Base-by-base conservation (phyloP, 2,329 filamentous ascomycete genomes). In the Metarhizium guizhouense region DNA sequence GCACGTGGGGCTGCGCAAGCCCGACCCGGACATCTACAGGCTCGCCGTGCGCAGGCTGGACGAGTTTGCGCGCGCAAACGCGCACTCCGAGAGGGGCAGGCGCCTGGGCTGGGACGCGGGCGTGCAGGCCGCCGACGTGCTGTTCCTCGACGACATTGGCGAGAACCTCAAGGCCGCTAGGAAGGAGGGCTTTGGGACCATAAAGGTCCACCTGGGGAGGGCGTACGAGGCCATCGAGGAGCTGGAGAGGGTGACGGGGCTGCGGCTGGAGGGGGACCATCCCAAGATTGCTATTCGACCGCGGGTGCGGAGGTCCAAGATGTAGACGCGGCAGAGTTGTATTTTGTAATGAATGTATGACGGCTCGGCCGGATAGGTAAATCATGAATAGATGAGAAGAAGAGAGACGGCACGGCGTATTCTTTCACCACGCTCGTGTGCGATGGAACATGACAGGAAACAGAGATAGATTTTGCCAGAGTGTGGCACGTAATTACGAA, bases 91-190 rank as follows among this genome's bases (percentile, higher is more conserved):
- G 2, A 68, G 73, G 59, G 76, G 73, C 0, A 62, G 61, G 59
- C 62, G 59, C 8, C 61, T 71, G 40, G 77, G 76, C 4, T 80
- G 79, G 75, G 70, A 68, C 16, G 70, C 53, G 4, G 74, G 78
- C 0, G 75, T 95, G 8, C 69, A 73, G 55, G 73, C 86, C 0
- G 74, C 74, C 0, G 90, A 96, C 55, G 76, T 96, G 48, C 72
- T 95, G 4, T 99, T 99, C 68, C 72, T 96, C 52, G 94, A 96
- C 68, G 92, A 96, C 64, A 96, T 99, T 68, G 94, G 94, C 2
- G 85, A 92, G 71, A 99, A 99, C 68, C 70, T 97, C 56, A 94
- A 92, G 75, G 86, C 80, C 48, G 94, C 85, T 1, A 88, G 79
- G 70, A 79, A 78, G 51, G 74, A 84, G 25, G 93, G 93, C 0